Conservation (phyloP, 2,329 filamentous ascomycete genomes). For the Cercospora brassicicola region DNA sequence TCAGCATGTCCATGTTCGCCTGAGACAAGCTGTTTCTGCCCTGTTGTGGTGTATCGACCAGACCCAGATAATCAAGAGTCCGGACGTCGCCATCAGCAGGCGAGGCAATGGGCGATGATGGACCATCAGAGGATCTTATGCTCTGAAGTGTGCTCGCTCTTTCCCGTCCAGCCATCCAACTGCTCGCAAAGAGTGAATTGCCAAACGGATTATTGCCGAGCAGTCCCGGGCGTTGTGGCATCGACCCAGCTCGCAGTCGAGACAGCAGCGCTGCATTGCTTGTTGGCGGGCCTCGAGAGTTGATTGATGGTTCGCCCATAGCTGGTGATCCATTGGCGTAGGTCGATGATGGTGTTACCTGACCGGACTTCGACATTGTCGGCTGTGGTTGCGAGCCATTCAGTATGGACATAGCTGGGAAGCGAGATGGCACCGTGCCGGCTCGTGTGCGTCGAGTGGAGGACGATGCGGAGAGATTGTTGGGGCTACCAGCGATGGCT, state of each 20-base stretch:
- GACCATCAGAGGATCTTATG: constrained; percentile 82
- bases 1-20: constrained; percentile 45
- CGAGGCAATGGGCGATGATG: constrained; percentile 82
- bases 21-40: constrained; percentile 71
- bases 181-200: constrained; percentile 81
- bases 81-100: constrained; percentile 83
- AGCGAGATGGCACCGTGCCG: constrained; percentile 92
- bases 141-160: constrained; percentile 86
- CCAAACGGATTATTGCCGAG: constrained; percentile 71
- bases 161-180: constrained; percentile 78
- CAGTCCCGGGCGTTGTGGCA: constrained; percentile 82
- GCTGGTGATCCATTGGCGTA: constrained; percentile 60
- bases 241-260: constrained; percentile 84
- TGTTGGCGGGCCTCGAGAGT: constrained; percentile 52
- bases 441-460: constrained; percentile 72
- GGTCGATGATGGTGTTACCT: constrained; percentile 81
- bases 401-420: constrained; percentile 71
- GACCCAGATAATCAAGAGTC: constrained; percentile 90
- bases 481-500: constrained; percentile 29
- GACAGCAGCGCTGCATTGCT: constrained; percentile 75
- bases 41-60: constrained; percentile 89
- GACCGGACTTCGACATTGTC: constrained; percentile 72
- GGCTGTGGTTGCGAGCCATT: constrained; percentile 57
- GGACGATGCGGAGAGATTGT: constrained; percentile 27
- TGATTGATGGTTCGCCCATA: constrained; percentile 29